These are phyloP conservation scores for Amanita rubescens DNA, from an alignment of 768 basidiomycete genomes.

Conservation along the genomic window DNA sequence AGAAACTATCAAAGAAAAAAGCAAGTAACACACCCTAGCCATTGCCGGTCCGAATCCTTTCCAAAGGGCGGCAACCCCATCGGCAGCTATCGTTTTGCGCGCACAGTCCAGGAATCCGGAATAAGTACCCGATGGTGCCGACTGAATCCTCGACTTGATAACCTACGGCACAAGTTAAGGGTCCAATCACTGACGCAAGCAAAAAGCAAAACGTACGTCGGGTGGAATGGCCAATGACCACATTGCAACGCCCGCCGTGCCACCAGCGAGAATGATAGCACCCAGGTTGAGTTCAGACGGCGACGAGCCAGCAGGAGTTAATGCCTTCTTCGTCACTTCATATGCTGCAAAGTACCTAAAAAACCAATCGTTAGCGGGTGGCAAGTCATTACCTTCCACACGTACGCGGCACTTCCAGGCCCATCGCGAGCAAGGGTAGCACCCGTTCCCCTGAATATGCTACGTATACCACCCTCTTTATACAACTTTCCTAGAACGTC, in stretches of 20 bases:
- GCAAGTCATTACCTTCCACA: slow-evolving; percentile 9
- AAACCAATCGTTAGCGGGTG: background rate
- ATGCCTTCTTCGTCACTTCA: slow-evolving; percentile 82
- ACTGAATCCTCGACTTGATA: slow-evolving; percentile 91
- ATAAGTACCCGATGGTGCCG: slow-evolving; percentile 97
- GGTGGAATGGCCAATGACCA: slow-evolving; percentile 97
- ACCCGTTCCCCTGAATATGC: slow-evolving; percentile 86
- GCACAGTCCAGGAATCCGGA: slow-evolving; percentile 89
- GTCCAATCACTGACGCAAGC: slow-evolving; percentile 5
- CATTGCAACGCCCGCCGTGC: slow-evolving; percentile 95
- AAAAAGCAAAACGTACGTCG: slow-evolving; percentile 56
- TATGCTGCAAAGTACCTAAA: slow-evolving; percentile 93
- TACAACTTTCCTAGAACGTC: slow-evolving; percentile 91
- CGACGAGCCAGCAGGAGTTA: slow-evolving; percentile 78
- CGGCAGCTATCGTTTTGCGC: slow-evolving; percentile 82
- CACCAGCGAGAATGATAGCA: slow-evolving; percentile 87
- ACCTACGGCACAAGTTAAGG: slow-evolving; percentile 45
- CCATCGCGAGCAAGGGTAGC: slow-evolving; percentile 96
- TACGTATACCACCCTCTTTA: slow-evolving; percentile 85
- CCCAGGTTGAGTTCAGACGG: slow-evolving; percentile 76
- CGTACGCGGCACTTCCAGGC: slow-evolving; percentile 93
- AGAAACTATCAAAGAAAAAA: background rate
- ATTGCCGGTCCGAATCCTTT: slow-evolving; percentile 98
- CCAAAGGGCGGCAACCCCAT: slow-evolving; percentile 87
- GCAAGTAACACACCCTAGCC: slow-evolving; percentile 55